phyloP scores from a whole-genome alignment of 2,329 filamentous ascomycete species.

The Fusarium sp. region DNA sequence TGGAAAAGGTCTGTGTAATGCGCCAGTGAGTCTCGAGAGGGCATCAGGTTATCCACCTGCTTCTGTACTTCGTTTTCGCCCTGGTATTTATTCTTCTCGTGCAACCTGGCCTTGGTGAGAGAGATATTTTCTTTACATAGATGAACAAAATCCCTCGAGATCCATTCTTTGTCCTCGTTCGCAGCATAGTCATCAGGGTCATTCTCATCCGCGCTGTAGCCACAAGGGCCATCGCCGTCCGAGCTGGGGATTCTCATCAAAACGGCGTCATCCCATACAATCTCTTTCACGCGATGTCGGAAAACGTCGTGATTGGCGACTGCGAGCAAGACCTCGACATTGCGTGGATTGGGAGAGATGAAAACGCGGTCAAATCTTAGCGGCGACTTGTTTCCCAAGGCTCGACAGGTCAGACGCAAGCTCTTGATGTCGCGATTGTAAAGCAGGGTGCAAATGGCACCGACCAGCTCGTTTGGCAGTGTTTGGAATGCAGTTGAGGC shows the following conservation, averaged over 20 bases:
- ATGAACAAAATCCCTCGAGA: background rate
- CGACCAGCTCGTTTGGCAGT: background rate
- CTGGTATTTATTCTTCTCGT: background rate
- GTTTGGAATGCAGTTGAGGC: background rate
- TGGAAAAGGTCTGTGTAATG: background rate
- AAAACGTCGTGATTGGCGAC: conserved; percentile 7
- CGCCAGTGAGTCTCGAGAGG: background rate
- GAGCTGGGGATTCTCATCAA: background rate
- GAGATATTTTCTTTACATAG: conserved; percentile 3
- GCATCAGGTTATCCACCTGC: background rate
- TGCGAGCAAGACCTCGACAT: conserved; percentile 1
- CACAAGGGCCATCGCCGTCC: background rate
- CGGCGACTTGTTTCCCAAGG: background rate
- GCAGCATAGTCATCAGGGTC: background rate
- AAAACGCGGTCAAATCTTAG: conserved; percentile 7
- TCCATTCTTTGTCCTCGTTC: background rate
- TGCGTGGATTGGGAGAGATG: conserved; percentile 7
- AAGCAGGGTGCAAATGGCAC: background rate
- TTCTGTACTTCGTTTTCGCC: background rate
- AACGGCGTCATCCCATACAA: conserved; percentile 12
- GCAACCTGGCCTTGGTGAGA: background rate
- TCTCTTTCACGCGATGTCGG: background rate
- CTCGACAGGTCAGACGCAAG: background rate
- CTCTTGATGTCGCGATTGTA: background rate
- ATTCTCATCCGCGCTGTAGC: background rate